Evolutionary conservation across 2,329 filamentous ascomycete species (phyloP), one percentile per base, ranked within the genome.

Genomic region (Microdochium paspali): DNA sequence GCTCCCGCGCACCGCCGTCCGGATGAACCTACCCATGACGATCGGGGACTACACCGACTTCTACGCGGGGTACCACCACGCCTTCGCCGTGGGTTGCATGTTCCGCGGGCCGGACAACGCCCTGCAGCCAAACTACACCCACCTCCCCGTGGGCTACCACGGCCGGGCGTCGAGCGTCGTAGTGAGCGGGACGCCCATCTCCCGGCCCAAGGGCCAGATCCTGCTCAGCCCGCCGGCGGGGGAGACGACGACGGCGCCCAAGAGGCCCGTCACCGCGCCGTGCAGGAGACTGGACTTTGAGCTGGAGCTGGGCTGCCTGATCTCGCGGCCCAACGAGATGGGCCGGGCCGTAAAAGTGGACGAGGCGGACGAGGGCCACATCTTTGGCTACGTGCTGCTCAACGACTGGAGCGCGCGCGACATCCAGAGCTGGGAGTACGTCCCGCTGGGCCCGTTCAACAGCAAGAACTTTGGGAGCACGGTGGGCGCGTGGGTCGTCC

Each of bases 361-460:
- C 2, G 68, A 83, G 42, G 87, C 87, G 0, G 80, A 83, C 46
- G 35, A 40, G 18, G 76, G 87, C 18, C 74, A 82, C 56, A 73
- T 94, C 24, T 93, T 93, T 58, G 88, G 88, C 13, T 73, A 88
- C 24, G 87, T 93, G 0, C 66, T 94, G 49, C 77, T 94, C 73
- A 94, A 94, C 56, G 88, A 94, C 65, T 94, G 88, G 88, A 88
- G 83, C 47, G 87, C 87, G 4, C 72, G 87, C 52, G 87, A 93
- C 56, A 83, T 93, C 45, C 88, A 94, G 61, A 77, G 77, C 0
- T 93, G 86, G 86, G 88, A 94, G 64, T 90, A 90, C 55, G 76
- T 90, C 9, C 88, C 88, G 0, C 68, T 91, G 7, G 88, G 88
- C 0, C 87, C 87, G 0, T 91, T 93, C 68, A 90, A 87, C 51